phyloP scores from a whole-genome alignment of 2,329 filamentous ascomycete genomes.

The Aspergillus felis region DNA sequence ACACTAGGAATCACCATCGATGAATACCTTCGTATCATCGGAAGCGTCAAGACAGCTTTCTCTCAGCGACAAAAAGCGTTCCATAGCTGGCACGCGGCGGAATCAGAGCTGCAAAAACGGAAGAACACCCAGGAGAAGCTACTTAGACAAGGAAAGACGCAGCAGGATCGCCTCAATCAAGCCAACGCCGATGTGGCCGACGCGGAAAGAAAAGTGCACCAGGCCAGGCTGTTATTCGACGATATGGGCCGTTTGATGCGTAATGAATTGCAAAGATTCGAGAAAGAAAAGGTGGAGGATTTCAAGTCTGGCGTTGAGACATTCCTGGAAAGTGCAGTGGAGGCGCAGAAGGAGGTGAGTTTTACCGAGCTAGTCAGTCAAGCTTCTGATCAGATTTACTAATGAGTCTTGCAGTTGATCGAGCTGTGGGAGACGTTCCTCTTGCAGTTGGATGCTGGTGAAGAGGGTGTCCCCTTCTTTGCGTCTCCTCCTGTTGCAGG shows the following conservation, averaged over 20 bases:
- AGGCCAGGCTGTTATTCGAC: constrained; percentile 84
- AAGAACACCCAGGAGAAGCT: constrained; percentile 88
- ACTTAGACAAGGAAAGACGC: constrained; percentile 88
- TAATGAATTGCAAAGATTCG: constrained; percentile 85
- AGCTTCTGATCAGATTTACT: background rate
- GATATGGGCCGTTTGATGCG: constrained; percentile 96
- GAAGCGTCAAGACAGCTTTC: constrained; percentile 91
- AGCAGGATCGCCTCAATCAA: constrained; percentile 92
- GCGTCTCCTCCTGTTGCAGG: constrained; percentile 23
- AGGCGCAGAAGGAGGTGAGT: constrained; percentile 94
- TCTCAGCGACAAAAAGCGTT: constrained; percentile 90
- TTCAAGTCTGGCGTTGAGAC: constrained; percentile 98
- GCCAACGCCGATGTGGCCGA: constrained; percentile 91
- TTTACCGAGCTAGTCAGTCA: constrained; percentile 7
- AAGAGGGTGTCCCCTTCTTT: constrained; percentile 61
- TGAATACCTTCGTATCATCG: constrained; percentile 94
- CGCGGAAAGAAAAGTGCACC: constrained; percentile 87
- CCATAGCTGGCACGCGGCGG: constrained; percentile 87
- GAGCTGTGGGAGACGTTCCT: constrained; percentile 99
- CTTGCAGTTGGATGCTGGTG: constrained; percentile 90
- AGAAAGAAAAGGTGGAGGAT: constrained; percentile 96
- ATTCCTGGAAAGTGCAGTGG: constrained; percentile 92
- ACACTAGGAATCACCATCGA: constrained; percentile 97
- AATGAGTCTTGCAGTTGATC: constrained; percentile 54
- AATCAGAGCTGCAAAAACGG: constrained; percentile 85